Evolutionary conservation across 805 yeast species (phyloP), one percentile per base, ranked within the genome.

Genomic region (Ogataea siamensis): DNA sequence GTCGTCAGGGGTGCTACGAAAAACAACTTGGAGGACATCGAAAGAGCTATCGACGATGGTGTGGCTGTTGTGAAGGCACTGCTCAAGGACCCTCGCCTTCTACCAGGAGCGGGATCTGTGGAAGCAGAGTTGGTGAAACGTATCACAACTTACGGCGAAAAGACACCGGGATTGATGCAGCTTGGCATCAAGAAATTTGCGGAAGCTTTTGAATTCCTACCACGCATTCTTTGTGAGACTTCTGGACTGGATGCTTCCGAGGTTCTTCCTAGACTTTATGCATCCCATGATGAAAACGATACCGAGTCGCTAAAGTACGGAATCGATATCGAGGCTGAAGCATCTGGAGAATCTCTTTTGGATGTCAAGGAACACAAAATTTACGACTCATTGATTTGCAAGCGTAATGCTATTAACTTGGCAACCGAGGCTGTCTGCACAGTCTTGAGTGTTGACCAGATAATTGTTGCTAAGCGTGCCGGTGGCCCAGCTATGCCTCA

Each of bases 381-480:
- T 39, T 84, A 71, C 57, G 99, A 91, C 62, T 74, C 91, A 46
- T 73, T 83, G 47, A 69, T 85, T 15, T 74, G 89, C 28, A 91
- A 93, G 71, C 75, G 73, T 54, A 83, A 87, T 46, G 99, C 97
- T 32, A 83, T 93, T 50, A 78, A 81, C 53, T 82, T 93, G 47
- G 98, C 99, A 12, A 88, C 96, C 3, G 98, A 93, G 50, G 96
- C 97, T 33, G 94, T 96, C 10, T 77, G 74, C 46, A 93, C 98
- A 5, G 83, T 89, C 37, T 72, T 89, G 47, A 80, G 95, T 17
- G 93, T 93, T 34, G 98, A 93, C 63, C 98, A 91, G 73, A 91
- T 91, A 55, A 93, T 91, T 60, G 93, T 91, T 93, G 98, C 99
- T 30, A 91, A 91, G 76, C 80, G 96, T 62, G 97, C 98, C 2